Percentiles rank a stretch among this genome's conserved stretches.
These are phyloP conservation scores for Nepenthes mirabilis DNA, from an alignment of 148 eudicot species.

Conservation along the genomic window DNA sequence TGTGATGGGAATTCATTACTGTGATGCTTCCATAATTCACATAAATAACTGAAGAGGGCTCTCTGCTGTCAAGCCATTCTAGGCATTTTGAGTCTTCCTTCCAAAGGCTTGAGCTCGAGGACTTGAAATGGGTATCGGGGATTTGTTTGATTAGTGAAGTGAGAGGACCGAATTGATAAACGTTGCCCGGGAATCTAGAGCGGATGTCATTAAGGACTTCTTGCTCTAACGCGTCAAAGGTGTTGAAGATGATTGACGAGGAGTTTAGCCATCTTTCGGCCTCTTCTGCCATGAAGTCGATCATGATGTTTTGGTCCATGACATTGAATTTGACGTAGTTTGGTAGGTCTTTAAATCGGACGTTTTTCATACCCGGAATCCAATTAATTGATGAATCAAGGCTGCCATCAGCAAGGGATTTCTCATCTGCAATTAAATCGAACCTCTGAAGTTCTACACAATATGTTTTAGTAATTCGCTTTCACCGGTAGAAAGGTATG, in stretches of 20 bases:
- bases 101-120: neutral
- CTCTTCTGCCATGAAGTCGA: constrained; percentile 13
- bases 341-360: constrained; percentile 12
- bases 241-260: neutral
- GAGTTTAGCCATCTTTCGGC: neutral
- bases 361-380: constrained; percentile 16
- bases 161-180: neutral
- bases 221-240: neutral
- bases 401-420: constrained; percentile 3
- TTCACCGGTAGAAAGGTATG: neutral
- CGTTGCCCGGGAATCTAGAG: neutral
- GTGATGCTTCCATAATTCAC: constrained; percentile 12
- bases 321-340: constrained; percentile 7
- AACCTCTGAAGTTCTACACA: no score
- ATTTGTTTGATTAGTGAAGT: neutral
- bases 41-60: constrained; percentile 10
- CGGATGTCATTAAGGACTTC: neutral
- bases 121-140: neutral
- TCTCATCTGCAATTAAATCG: constrained; percentile 12
- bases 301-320: constrained; percentile 8
- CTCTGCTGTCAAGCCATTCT: constrained; percentile 14
- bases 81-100: constrained; percentile 7
- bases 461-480: no score
- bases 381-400: neutral
- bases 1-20: constrained; percentile 3